phyloP scores from a whole-genome alignment of 2,329 filamentous ascomycete genomes.

The Ilyonectria sp. region DNA sequence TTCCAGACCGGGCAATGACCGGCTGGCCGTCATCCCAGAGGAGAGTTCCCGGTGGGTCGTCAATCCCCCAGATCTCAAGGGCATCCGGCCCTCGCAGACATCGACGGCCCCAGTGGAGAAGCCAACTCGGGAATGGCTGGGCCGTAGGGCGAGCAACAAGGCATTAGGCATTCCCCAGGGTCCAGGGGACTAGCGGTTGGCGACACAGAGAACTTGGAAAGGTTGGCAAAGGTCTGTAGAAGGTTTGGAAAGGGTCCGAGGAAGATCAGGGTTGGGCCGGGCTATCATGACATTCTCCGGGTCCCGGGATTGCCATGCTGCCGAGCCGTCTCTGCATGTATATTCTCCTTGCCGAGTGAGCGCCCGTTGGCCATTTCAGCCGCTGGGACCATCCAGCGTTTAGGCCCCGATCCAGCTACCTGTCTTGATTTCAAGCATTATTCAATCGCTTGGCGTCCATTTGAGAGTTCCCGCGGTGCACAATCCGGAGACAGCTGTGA shows the following conservation, averaged over 20 bases:
- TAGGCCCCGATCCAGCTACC: not conserved
- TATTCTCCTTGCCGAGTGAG: not conserved
- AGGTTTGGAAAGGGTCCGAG: not conserved
- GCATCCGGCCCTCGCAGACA: not conserved
- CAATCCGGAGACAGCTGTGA: not conserved
- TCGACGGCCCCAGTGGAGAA: conserved; percentile 6
- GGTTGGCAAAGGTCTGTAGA: not conserved
- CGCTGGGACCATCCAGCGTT: not conserved
- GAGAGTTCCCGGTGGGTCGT: not conserved
- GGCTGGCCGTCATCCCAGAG: not conserved
- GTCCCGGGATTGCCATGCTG: not conserved
- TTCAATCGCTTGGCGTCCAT: not conserved
- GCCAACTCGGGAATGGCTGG: not conserved
- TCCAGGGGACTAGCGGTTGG: not conserved
- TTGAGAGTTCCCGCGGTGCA: not conserved
- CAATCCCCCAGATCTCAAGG: conserved; percentile 6
- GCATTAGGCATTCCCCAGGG: not conserved
- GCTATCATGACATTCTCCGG: not conserved
- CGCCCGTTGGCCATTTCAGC: not conserved
- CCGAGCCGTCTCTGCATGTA: not conserved
- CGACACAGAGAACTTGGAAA: not conserved
- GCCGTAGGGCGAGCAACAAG: not conserved
- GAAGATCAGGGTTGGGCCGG: not conserved
- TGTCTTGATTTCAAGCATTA: not conserved
- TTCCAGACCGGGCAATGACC: not conserved